Evolutionary conservation across 2,329 filamentous ascomycete genomes (phyloP), one percentile per base, ranked within the genome.

Genomic region (Xylaria sp.): DNA sequence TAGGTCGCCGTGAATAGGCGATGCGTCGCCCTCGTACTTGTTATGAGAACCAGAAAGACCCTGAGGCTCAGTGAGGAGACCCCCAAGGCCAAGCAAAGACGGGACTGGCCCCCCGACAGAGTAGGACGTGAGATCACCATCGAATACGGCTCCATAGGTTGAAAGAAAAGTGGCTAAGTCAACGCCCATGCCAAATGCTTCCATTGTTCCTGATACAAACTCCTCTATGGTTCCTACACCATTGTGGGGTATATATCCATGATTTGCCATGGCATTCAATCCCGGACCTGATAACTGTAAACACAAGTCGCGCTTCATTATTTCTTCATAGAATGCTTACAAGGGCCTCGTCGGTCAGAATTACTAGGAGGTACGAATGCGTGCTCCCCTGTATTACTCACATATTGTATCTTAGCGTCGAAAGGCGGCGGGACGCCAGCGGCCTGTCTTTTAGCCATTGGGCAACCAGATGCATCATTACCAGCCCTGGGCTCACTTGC

Each of bases 211-310:
- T 9, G 20, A 44, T 8, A 69, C 51, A n/a, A 65, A 61, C 12
- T 69, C 44, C 13, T 56, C 34, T 18, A 65, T 65, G 12, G 66
- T 65, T 15, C 23, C 66, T n/a, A 65, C 48, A 28, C 66, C 66
- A 18, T 63, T 56, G 52, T 66, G 66, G 13, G 66, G 66, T 20
- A 69, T 32, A 3, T 69, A 69, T 28, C 62, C 62, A n/a, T 69
- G 66, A 34, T 69, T 69, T 12, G 62, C 62, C 62, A 69, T 61
- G 44, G 57, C 56, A 23, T 69, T 63, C 15, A 63, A 28, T 18
- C 61, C 61, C 28, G 61, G 61, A 25, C 61, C 61, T 69, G 32
- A 34, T 18, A 32, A 44, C 15, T 7, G 50, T 63, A 48, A 63
- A 20, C 23, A 34, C 12, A 28, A n/a, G 12, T 3, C 12, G 12